phyloP scores from a whole-genome alignment of 2,329 filamentous ascomycete species.

The Microdochium paspali region DNA sequence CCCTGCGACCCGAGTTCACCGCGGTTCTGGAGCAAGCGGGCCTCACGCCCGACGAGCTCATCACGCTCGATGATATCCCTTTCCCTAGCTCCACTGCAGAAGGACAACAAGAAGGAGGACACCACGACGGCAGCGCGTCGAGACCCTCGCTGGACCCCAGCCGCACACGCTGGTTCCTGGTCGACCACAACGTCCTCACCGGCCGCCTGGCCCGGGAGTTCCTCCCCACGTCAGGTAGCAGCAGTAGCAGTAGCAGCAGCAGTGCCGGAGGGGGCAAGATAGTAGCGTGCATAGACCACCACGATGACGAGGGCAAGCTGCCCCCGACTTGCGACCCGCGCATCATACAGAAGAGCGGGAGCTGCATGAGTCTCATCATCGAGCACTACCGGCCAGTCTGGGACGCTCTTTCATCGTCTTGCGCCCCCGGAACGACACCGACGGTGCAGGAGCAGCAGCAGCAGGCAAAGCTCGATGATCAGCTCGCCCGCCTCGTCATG shows the following conservation, averaged over 20 bases:
- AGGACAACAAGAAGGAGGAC: not conserved
- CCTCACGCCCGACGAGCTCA: constrained; percentile 49
- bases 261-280: constrained; percentile 33
- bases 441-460: constrained; percentile 11
- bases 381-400: constrained; percentile 48
- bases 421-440: constrained; percentile 27
- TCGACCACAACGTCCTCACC: constrained; percentile 71
- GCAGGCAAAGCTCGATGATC: constrained; percentile 32
- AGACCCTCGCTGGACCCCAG: constrained; percentile 38
- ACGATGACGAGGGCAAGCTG: constrained; percentile 59
- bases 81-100: constrained; percentile 29
- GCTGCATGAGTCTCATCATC: constrained; percentile 63
- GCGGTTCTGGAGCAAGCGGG: constrained; percentile 54
- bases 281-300: constrained; percentile 66
- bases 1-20: constrained; percentile 62
- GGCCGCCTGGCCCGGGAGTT: constrained; percentile 46
- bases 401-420: constrained; percentile 35
- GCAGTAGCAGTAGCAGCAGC: no score
- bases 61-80: constrained; percentile 53
- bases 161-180: constrained; percentile 60
- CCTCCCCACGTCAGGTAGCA: not conserved
- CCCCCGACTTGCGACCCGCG: constrained; percentile 37
- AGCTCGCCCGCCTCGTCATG: constrained; percentile 58
- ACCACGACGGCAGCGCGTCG: not conserved
- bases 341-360: constrained; percentile 58